Evolutionary conservation across 257 asterid genomes (phyloP).

Genomic region (Striga asiatica): DNA sequence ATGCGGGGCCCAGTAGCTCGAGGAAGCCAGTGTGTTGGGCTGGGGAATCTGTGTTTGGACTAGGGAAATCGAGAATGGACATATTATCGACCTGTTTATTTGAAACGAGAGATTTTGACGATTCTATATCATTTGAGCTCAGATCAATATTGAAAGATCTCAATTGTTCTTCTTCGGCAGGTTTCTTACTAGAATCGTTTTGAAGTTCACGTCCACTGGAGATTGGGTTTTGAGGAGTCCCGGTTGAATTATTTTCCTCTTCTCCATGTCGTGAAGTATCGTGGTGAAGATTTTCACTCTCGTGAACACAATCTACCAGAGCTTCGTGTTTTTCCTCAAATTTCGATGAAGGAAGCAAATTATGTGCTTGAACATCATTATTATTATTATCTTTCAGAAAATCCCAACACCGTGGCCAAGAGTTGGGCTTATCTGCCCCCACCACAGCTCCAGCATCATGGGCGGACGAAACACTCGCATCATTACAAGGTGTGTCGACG

Average conservation of each 20-base stretch:
- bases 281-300: slow-evolving; percentile 12
- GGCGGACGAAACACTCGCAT: slow-evolving; percentile 13
- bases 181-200: slow-evolving; percentile 14
- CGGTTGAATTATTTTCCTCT: slow-evolving; percentile 20
- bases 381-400: slow-evolving; percentile 26
- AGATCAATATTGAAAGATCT: slow-evolving; percentile 24
- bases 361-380: slow-evolving; percentile 12
- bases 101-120: slow-evolving; percentile 16
- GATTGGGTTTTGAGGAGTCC: slow-evolving; percentile 25
- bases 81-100: slow-evolving; percentile 14
- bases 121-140: slow-evolving; percentile 21
- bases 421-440: slow-evolving; percentile 23
- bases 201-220: slow-evolving; percentile 19
- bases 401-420: slow-evolving; percentile 38
- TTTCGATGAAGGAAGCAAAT: slow-evolving; percentile 22
- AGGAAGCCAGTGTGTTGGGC: slow-evolving; percentile 20
- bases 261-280: slow-evolving; percentile 21
- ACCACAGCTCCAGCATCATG: slow-evolving; percentile 16
- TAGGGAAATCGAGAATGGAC: slow-evolving; percentile 21
- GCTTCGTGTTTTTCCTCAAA: slow-evolving; percentile 6
- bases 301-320: slow-evolving; percentile 12
- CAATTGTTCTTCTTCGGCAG: slow-evolving; percentile 27
- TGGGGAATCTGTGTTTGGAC: slow-evolving; percentile 21
- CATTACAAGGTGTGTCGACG: slow-evolving; percentile 11
- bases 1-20: slow-evolving; percentile 35